These are phyloP conservation scores for Zangia roseola DNA, from an alignment of 768 basidiomycete genomes.

Conservation along the genomic window DNA sequence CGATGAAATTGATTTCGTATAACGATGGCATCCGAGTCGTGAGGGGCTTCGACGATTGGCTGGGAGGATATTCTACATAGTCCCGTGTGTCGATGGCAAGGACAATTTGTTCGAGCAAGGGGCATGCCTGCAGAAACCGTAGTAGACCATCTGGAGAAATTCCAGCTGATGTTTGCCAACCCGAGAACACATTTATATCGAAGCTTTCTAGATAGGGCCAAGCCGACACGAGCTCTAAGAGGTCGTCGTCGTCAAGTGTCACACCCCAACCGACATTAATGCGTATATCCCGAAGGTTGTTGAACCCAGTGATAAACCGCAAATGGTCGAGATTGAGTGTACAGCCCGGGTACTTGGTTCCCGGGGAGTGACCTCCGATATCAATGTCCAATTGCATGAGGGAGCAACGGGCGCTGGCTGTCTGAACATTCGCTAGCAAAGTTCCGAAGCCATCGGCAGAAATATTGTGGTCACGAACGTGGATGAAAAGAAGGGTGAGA, in stretches of 20 bases:
- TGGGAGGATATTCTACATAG: background rate
- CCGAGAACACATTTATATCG: slow-evolving; percentile 5
- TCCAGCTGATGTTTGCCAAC: background rate
- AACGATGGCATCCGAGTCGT: too few species aligned
- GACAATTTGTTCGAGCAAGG: background rate
- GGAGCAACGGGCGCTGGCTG: too few species aligned
- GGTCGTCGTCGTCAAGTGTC: background rate
- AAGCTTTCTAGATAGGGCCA: slow-evolving; percentile 8
- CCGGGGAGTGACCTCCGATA: too few species aligned
- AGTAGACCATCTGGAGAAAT: slow-evolving; percentile 9
- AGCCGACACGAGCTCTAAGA: background rate
- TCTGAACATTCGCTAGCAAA: background rate
- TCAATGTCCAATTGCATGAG: too few species aligned
- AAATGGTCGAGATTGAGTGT: slow-evolving; percentile 3
- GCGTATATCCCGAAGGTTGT: background rate
- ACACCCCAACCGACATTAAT: background rate
- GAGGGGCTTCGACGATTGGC: background rate
- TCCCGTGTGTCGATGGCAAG: slow-evolving; percentile 8
- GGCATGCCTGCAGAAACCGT: background rate
- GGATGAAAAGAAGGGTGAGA: too few species aligned
- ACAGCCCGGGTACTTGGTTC: too few species aligned
- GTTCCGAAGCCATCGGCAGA: too few species aligned
- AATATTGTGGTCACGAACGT: too few species aligned
- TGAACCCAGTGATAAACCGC: background rate
- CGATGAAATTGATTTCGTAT: background rate